phyloP scores from a whole-genome alignment of 2,329 filamentous ascomycete species.

The Pseudocercospora fuligena region DNA sequence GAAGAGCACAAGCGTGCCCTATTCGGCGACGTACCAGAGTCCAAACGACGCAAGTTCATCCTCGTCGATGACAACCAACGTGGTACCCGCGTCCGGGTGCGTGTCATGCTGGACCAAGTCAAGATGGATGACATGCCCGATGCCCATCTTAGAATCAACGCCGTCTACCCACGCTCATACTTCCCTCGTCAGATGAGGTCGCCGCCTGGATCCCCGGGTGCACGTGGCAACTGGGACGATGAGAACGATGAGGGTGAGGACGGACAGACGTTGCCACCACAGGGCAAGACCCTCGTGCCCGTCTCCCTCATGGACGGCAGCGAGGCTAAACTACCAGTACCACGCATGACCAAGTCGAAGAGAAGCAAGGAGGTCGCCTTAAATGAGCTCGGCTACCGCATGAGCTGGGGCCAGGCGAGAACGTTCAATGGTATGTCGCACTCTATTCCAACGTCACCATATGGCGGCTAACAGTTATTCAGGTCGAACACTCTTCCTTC shows the following conservation, averaged over 20 bases:
- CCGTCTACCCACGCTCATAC: conserved; percentile 88
- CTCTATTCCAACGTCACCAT: conserved; percentile 20
- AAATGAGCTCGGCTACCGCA: conserved; percentile 90
- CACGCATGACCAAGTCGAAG: conserved; percentile 70
- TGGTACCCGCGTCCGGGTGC: conserved; percentile 79
- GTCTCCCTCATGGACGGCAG: conserved; percentile 66
- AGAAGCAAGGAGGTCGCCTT: conserved; percentile 84
- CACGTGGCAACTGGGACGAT: conserved; percentile 74
- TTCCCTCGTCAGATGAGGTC: conserved; percentile 93
- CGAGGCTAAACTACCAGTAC: conserved; percentile 75
- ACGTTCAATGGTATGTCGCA: conserved; percentile 71
- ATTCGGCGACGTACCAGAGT: conserved; percentile 86
- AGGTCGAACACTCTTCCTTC: conserved; percentile 32
- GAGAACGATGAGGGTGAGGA: conserved; percentile 62
- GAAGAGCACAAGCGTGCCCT: conserved; percentile 68
- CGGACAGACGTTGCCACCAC: conserved; percentile 38
- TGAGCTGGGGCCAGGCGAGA: conserved; percentile 95
- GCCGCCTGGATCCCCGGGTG: conserved; percentile 75
- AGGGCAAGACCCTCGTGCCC: conserved; percentile 53
- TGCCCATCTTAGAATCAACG: conserved; percentile 87
- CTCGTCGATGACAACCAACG: conserved; percentile 88
- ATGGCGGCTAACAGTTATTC: conserved; percentile 21
- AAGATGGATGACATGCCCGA: conserved; percentile 96
- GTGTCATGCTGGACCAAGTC: conserved; percentile 89
- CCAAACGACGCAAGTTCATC: conserved; percentile 95